Conservation (phyloP, 2,329 filamentous ascomycete genomes). For the Sporothrix pallida region DNA sequence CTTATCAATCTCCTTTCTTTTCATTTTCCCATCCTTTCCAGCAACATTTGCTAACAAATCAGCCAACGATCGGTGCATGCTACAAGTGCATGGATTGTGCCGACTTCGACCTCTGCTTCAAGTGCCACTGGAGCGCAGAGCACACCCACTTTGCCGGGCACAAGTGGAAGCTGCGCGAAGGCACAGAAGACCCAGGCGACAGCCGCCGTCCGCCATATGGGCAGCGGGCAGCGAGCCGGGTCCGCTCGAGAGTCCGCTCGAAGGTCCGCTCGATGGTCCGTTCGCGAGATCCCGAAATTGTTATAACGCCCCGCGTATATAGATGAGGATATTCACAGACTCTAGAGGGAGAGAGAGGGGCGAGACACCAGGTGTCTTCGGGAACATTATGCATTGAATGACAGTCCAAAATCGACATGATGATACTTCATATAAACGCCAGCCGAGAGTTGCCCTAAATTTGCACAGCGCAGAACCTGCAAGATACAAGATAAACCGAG, state of each 20-base stretch:
- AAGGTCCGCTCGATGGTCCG: background rate
- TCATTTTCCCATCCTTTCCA: background rate
- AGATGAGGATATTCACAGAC: background rate
- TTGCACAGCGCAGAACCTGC: background rate
- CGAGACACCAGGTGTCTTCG: background rate
- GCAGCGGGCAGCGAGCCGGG: background rate
- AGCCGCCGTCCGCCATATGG: conserved; percentile 17
- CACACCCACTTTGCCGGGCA: background rate
- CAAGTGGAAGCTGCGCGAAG: background rate
- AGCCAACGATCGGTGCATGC: conserved; percentile 13
- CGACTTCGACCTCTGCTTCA: conserved; percentile 24
- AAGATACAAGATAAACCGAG: background rate
- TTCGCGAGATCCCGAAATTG: background rate
- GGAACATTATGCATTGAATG: no score
- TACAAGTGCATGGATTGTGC: conserved; percentile 18
- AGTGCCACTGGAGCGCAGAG: conserved; percentile 24
- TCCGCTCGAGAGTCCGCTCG: background rate
- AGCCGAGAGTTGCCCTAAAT: background rate
- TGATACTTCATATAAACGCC: conserved; percentile 28
- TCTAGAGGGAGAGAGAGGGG: background rate
- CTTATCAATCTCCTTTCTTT: background rate
- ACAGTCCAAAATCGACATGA: background rate
- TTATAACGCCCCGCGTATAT: background rate
- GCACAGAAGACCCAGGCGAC: conserved; percentile 5
- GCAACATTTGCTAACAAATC: background rate